phyloP scores from a whole-genome alignment of 495 filamentous ascomycete genomes.

The Lasiosphaeria ovina region DNA sequence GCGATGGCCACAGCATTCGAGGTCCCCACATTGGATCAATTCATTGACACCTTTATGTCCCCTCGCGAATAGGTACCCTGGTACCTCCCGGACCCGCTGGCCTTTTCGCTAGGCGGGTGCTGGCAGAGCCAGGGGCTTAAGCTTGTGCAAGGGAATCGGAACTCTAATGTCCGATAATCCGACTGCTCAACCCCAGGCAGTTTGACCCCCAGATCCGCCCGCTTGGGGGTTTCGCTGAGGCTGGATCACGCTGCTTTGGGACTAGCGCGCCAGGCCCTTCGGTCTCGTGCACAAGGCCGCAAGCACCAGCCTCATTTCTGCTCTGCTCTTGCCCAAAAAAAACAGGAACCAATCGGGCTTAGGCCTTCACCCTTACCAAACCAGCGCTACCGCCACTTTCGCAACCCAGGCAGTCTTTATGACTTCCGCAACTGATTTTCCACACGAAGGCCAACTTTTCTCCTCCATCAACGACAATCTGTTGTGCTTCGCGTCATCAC shows the following conservation, averaged over 20 bases:
- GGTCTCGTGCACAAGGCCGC: not conserved
- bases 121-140: not conserved
- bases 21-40: slow-evolving; percentile 9
- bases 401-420: slow-evolving; percentile 21
- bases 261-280: not conserved
- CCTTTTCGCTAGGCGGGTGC: not conserved
- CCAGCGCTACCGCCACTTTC: slow-evolving; percentile 17
- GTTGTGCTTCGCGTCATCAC: slow-evolving; percentile 8
- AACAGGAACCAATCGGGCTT: not conserved
- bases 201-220: too few species aligned
- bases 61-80: not conserved
- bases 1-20: not conserved
- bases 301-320: not conserved
- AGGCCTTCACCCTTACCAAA: slow-evolving; percentile 1
- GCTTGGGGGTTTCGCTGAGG: too few species aligned
- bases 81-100: not conserved
- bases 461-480: slow-evolving; percentile 27
- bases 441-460: slow-evolving; percentile 28
- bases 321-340: not conserved
- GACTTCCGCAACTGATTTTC: slow-evolving; percentile 46
- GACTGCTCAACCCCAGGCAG: not conserved
- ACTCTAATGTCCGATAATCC: not conserved
- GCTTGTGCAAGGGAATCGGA: not conserved
- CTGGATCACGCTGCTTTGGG: not conserved
- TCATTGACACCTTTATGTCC: slow-evolving; percentile 21